Evolutionary conservation across 2,329 filamentous ascomycete species (phyloP).

Genomic region (Aspergillus felis): DNA sequence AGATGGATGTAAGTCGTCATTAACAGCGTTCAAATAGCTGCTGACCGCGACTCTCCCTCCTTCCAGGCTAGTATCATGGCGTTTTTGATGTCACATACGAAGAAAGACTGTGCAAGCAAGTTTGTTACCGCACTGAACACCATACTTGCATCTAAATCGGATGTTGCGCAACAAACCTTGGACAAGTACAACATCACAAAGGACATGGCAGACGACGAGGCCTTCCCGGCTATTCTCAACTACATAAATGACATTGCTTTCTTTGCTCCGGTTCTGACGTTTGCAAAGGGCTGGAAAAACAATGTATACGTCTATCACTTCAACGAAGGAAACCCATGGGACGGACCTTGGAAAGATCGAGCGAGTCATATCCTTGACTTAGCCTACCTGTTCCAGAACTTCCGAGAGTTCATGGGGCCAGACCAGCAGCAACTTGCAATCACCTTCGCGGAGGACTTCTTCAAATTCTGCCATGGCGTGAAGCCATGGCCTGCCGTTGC

Average conservation of each 20-base stretch:
- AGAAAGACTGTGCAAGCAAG: conserved; percentile 18
- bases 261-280: conserved; percentile 41
- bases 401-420: conserved; percentile 34
- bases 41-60: conserved; percentile 2
- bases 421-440: conserved; percentile 29
- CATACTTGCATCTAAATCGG: conserved; percentile 20
- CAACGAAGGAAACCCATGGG: conserved; percentile 48
- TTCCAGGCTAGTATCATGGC: conserved; percentile 25
- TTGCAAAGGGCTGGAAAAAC: conserved; percentile 36
- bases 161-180: conserved; percentile 26
- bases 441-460: conserved; percentile 35
- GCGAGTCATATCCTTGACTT: conserved; percentile 46
- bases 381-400: conserved; percentile 46
- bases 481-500: conserved; percentile 28
- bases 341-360: conserved; percentile 39
- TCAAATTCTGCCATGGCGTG: conserved; percentile 39
- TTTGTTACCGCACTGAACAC: conserved; percentile 19
- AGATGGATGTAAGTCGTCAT: conserved; percentile 41
- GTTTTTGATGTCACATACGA: conserved; percentile 24
- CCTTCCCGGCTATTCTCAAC: conserved; percentile 39
- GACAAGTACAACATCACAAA: conserved; percentile 39
- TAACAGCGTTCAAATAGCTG: not conserved
- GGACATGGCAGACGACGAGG: conserved; percentile 38
- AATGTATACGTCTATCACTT: conserved; percentile 42
- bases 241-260: conserved; percentile 47